phyloP scores from a whole-genome alignment of 2,329 filamentous ascomycete genomes.

The Hypoxylon rubiginosum region DNA sequence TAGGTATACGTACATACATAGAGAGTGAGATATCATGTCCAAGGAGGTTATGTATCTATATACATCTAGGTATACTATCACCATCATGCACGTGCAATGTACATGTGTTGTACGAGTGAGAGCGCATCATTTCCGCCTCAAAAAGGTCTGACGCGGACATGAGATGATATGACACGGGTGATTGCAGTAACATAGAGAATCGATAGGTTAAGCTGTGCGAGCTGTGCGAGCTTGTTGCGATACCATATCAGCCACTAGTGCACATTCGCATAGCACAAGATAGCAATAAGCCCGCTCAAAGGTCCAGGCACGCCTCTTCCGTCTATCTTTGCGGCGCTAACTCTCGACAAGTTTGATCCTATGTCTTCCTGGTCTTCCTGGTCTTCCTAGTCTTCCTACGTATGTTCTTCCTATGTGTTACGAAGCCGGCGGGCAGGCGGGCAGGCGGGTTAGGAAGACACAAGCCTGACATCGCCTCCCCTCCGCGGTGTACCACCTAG shows the following conservation, averaged over 20 bases:
- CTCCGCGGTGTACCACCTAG: neutral
- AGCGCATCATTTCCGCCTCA: conserved; percentile 33
- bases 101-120: conserved; percentile 36
- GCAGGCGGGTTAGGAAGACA: neutral
- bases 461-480: neutral
- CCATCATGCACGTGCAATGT: conserved; percentile 9
- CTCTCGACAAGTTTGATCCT: neutral
- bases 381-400: no score
- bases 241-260: neutral
- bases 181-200: conserved; percentile 13
- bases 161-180: conserved; percentile 6
- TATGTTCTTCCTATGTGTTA: neutral
- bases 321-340: neutral
- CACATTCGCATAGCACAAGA: neutral
- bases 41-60: conserved; percentile 2
- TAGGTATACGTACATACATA: no score
- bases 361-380: no score
- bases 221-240: neutral
- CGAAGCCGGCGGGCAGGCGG: neutral
- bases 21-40: conserved; percentile 13
- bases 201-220: neutral
- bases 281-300: neutral
- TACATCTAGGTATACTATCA: no score
- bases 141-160: conserved; percentile 5
- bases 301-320: conserved; percentile 2